Conservation (phyloP, 2,329 filamentous ascomycete genomes). For the Mollisiaceae sp. region DNA sequence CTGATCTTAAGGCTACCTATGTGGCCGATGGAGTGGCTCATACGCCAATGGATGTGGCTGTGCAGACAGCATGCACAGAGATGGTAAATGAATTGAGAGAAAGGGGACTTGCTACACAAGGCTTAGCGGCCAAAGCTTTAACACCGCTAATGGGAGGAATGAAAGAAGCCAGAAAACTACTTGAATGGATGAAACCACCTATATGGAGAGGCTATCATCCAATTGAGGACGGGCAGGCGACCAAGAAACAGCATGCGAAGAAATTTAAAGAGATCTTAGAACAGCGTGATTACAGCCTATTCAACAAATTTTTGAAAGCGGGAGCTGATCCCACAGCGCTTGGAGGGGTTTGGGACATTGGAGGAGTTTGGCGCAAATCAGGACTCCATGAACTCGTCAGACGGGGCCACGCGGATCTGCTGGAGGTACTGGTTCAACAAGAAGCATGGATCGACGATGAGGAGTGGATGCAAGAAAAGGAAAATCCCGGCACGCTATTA, state of each 20-base stretch:
- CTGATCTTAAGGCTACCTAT: too few relatives aligned
- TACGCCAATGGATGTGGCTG: conserved; percentile 13
- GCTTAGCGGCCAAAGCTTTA: not conserved
- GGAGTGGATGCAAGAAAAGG: conserved; percentile 17
- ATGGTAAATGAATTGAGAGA: conserved; percentile 21
- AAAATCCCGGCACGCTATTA: conserved; percentile 23
- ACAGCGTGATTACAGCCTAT: too few relatives aligned
- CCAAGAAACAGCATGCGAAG: conserved; percentile 11
- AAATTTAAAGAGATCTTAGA: too few relatives aligned
- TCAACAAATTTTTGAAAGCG: too few relatives aligned
- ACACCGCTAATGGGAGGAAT: not conserved
- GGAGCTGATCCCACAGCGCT: too few relatives aligned
- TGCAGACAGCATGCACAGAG: conserved; percentile 14
- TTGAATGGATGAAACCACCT: not conserved
- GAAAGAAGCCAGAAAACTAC: conserved; percentile 2
- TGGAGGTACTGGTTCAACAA: conserved; percentile 8
- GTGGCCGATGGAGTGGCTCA: not conserved
- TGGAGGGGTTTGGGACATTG: too few relatives aligned
- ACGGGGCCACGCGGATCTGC: conserved; percentile 7
- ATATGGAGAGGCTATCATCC: conserved; percentile 9
- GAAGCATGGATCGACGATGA: conserved; percentile 8
- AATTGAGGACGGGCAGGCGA: conserved; percentile 14
- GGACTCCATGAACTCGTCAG: conserved; percentile 4
- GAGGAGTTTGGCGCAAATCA: not conserved
- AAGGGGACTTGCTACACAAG: not conserved